A percentile compares a stretch with the other conserved stretches of the same genome.
phyloP scores from a whole-genome alignment of 208 protist genomes.

The Angomonas deanei region DNA sequence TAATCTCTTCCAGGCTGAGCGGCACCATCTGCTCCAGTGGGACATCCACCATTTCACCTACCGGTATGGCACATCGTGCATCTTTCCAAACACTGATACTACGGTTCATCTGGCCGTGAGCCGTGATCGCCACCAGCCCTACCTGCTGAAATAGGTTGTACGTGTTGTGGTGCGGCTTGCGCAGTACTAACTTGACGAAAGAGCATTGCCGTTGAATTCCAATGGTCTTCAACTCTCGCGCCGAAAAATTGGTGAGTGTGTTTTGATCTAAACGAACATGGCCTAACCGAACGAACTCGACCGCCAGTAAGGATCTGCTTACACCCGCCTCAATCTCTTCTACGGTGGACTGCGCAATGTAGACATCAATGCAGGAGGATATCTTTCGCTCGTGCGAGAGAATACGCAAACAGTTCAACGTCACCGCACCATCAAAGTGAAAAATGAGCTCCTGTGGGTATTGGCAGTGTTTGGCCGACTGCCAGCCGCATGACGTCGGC shows the following conservation, averaged over 20 bases:
- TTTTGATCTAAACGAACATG: conserved; percentile 73
- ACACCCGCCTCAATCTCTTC: conserved; percentile 47
- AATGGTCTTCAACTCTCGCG: conserved; percentile 89
- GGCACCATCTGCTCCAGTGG: conserved; percentile 85
- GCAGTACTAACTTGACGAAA: conserved; percentile 84
- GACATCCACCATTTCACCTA: conserved; percentile 46
- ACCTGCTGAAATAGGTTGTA: conserved; percentile 89
- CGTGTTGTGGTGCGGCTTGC: conserved; percentile 57
- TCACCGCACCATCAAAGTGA: conserved; percentile 80
- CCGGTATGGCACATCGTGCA: conserved; percentile 19
- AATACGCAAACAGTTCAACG: conserved; percentile 61
- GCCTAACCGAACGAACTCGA: conserved; percentile 64
- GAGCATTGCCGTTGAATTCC: conserved; percentile 49
- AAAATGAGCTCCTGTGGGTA: conserved; percentile 89
- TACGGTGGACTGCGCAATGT: conserved; percentile 43
- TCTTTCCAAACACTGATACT: conserved; percentile 27
- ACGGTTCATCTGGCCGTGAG: conserved; percentile 53
- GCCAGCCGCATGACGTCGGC: conserved; percentile 62
- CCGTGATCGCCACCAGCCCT: conserved; percentile 69
- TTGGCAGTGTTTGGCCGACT: conserved; percentile 68
- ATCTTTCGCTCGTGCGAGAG: conserved; percentile 86
- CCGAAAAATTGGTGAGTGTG: conserved; percentile 40
- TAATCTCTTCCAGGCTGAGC: conserved; percentile 8
- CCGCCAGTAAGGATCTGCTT: conserved; percentile 41
- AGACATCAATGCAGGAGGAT: conserved; percentile 75